Conservation (phyloP, 495 filamentous ascomycete species). For the Annulohypoxylon maeteangense region DNA sequence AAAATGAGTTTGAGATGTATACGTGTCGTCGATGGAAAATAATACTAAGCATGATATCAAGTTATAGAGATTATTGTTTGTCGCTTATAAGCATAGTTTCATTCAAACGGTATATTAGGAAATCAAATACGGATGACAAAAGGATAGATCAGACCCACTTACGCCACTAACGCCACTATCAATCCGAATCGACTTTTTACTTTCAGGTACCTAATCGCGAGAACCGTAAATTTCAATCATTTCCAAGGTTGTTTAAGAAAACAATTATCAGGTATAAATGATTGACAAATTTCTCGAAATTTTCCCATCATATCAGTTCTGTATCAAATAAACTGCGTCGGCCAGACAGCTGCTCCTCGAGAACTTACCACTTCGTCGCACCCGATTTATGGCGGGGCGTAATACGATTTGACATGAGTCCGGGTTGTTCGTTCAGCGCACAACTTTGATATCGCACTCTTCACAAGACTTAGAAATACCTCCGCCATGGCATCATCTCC, state of each 20-base stretch:
- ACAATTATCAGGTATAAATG: neutral
- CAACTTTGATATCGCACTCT: neutral
- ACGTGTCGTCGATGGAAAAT: neutral
- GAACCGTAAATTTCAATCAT: neutral
- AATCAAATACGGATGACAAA: neutral
- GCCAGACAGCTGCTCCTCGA: neutral
- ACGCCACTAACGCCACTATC: conserved; percentile 10
- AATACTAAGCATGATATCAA: neutral
- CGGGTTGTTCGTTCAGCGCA: neutral
- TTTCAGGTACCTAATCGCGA: neutral
- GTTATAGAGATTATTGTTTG: neutral
- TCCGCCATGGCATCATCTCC: conserved; percentile 36
- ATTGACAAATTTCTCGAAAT: neutral
- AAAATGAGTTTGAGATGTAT: neutral
- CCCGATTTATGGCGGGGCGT: conserved; percentile 12
- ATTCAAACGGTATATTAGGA: neutral
- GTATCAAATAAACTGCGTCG: neutral
- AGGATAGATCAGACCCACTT: neutral
- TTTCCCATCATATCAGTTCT: neutral
- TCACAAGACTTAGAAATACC: neutral
- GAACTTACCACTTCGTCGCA: neutral
- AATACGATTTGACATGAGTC: conserved; percentile 7
- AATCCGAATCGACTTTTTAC: neutral
- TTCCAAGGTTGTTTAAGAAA: neutral
- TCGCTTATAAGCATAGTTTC: neutral